A percentile compares a stretch with the other conserved stretches of the same genome.
Conservation (phyloP, 78 protist genomes). For the Pigoraptor vietnamica region DNA sequence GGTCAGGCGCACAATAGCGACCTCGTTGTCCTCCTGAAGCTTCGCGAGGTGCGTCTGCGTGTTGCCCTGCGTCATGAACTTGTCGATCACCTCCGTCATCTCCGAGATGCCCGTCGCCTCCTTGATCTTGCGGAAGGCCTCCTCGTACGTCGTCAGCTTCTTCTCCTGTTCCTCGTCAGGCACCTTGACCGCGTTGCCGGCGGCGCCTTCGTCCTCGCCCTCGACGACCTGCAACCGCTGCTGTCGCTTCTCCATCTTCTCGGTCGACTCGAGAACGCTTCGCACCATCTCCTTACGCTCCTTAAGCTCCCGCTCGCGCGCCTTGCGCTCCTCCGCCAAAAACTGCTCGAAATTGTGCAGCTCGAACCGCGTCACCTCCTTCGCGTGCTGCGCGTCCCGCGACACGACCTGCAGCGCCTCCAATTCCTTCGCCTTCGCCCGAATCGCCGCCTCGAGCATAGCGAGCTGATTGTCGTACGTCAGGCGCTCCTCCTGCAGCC, state of each 20-base stretch:
- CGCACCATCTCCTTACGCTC: slow-evolving; percentile 19
- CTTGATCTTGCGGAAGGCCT: slow-evolving; percentile 59
- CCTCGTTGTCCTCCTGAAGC: slow-evolving; percentile 9
- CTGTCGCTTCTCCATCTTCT: not conserved
- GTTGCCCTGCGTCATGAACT: slow-evolving; percentile 56
- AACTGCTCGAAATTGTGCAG: not conserved
- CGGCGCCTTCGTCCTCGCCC: not conserved
- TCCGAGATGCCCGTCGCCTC: slow-evolving; percentile 70
- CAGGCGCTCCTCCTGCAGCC: slow-evolving; percentile 69
- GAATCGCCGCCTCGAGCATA: slow-evolving; percentile 56
- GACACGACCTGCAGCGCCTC: not conserved
- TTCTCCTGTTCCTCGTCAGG: slow-evolving; percentile 35
- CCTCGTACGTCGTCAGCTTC: slow-evolving; percentile 41
- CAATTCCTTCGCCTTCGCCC: not conserved
- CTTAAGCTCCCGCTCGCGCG: slow-evolving; percentile 25
- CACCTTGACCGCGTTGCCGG: not conserved
- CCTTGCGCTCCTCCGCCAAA: slow-evolving; percentile 38
- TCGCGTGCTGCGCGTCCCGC: slow-evolving; percentile 30
- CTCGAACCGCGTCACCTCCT: slow-evolving; percentile 43
- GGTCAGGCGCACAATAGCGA: not conserved
- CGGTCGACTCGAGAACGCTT: not conserved
- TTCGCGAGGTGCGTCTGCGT: slow-evolving; percentile 16
- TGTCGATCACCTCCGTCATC: slow-evolving; percentile 52
- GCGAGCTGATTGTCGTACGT: slow-evolving; percentile 58
- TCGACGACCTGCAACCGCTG: not conserved